Evolutionary conservation across 768 basidiomycete species (phyloP), one percentile per base, ranked within the genome.

Genomic region (Hericium coralloides): DNA sequence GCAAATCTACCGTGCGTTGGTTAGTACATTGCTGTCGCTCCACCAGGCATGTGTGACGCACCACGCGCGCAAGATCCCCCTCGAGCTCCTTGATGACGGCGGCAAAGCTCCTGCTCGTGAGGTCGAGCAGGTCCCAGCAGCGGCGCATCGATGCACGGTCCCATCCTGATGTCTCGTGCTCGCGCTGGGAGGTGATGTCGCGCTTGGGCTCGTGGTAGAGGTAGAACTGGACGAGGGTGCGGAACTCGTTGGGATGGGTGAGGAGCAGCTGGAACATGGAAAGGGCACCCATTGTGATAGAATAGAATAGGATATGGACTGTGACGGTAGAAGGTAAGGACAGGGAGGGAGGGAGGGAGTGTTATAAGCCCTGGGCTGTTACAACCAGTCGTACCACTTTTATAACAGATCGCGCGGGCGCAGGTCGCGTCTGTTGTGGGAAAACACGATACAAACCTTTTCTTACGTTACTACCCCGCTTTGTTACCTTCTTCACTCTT

Each of bases 41-140:
- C 47, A 49, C 37, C 53, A 12, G 53, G 39, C 53, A 38, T 22
- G 18, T n/a, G 38, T 38, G 57, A 83, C 92, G 72, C 68, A 97
- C 95, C 43, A 87, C 89, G 59, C 95, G 76, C 3, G 94, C 94
- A 60, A 99, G 73, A 68, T 98, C 95, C 0, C 94, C 95, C 31
- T 99, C 94, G 4, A 98, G 75, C 71, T 97, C 91, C 72, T 95
- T 98, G 66, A 98, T 92, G 60, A 99, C 95, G 0, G 88, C 84
- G 0, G 92, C 79, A 64, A 97, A 99, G 72, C 87, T 91, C 63
- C 95, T 73, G 63, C 91, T 92, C 4, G 94, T 95, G 71, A 76
- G 56, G 76, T 98, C 95, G 55, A 98, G 75, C 64, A 93, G 86
- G 7, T 80, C 75, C 95, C 94, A 98, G 67, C 94, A 98, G 45